Percentiles rank a stretch among this genome's conserved stretches.
Conservation (phyloP, 1,284 basidiomycete species). For the Ustilago lituana region DNA sequence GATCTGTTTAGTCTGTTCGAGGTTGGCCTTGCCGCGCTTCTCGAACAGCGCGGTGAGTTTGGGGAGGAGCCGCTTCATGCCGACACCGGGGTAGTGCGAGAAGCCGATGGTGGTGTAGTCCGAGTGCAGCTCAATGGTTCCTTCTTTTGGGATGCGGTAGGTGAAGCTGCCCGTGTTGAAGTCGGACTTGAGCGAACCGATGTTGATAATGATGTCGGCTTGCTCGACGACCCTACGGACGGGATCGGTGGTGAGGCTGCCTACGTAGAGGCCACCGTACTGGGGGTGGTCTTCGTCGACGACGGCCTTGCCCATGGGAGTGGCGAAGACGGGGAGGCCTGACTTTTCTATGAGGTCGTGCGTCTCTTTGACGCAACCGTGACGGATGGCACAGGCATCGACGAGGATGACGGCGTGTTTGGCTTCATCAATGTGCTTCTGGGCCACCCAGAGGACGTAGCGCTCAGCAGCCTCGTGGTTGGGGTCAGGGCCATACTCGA, state of each 20-base stretch:
- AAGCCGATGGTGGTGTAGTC: conserved; percentile 64
- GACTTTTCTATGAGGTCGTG: conserved; percentile 77
- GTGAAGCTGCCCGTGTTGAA: conserved; percentile 85
- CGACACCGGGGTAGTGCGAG: conserved; percentile 69
- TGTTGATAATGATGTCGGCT: conserved; percentile 83
- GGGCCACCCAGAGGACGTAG: conserved; percentile 74
- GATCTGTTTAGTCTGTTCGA: conserved; percentile 27
- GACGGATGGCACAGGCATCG: conserved; percentile 86
- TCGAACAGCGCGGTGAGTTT: conserved; percentile 45
- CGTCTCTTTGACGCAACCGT: conserved; percentile 77
- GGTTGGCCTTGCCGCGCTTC: conserved; percentile 4
- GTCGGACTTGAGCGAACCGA: conserved; percentile 83
- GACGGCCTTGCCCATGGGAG: conserved; percentile 89
- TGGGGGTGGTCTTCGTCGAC: conserved; percentile 81
- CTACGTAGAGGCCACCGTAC: conserved; percentile 82
- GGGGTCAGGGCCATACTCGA: conserved; percentile 30
- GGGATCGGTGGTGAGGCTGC: conserved; percentile 67
- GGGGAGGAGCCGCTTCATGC: conserved; percentile 58
- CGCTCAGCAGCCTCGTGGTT: conserved; percentile 75
- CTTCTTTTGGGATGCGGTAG: conserved; percentile 40
- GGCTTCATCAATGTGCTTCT: conserved; percentile 72
- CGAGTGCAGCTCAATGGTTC: conserved; percentile 79
- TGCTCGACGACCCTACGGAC: conserved; percentile 81
- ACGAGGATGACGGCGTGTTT: conserved; percentile 81
- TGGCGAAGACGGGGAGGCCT: conserved; percentile 69